Base-by-base conservation (phyloP, 2,329 filamentous ascomycete species). In the Talaromyces sp. region DNA sequence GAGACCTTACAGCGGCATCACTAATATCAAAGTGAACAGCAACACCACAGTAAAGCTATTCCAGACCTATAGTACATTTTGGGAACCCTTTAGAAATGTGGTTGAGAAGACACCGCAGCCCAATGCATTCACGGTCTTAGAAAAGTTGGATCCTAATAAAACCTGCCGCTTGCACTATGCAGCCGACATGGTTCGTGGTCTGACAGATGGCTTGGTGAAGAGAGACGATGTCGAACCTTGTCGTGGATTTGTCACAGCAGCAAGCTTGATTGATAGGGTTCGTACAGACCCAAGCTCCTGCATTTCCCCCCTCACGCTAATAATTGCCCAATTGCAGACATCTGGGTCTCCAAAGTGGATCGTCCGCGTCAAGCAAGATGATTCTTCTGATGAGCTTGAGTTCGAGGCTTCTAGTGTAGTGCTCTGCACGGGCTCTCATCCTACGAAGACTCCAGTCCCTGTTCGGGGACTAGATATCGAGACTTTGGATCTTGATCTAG, bases 31-130 rank as follows among this genome's bases (percentile, higher is more conserved):
- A 32, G 20, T 39, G 16, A 8, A n/a, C 51, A 82, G 77, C 61
- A 87, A 87, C 65, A 87, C 84, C 52, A 86, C 83, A 63, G 83
- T 83, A 37, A 77, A 78, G 40, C 73, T 84, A 19, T 86, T 87
- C 65, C 70, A 83, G 52, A 74, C 80, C 24, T 86, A 81, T 66
- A 82, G 82, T 16, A 76, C 79, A 16, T 81, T 78, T 1, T 68
- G 82, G 1, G 67, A 77, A 32, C 74, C 82, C 0, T 85, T 86
- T 64, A 72, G 75, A 53, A 69, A 77, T 16, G 77, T 86, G 41
- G 71, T 80, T 44, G 73, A 78, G 45, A 71, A 69, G 19, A 73
- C 78, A 2, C 73, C 74, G 11, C 72, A 73, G 7, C 79, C 81
- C 2, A 85, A 85, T 66, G 80, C 82, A 16, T 77, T 85, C 43